A percentile compares a stretch with the other conserved stretches of the same genome.
phyloP scores from a whole-genome alignment of 176 grass and related monocot species.

The Zoysia pacifica region DNA sequence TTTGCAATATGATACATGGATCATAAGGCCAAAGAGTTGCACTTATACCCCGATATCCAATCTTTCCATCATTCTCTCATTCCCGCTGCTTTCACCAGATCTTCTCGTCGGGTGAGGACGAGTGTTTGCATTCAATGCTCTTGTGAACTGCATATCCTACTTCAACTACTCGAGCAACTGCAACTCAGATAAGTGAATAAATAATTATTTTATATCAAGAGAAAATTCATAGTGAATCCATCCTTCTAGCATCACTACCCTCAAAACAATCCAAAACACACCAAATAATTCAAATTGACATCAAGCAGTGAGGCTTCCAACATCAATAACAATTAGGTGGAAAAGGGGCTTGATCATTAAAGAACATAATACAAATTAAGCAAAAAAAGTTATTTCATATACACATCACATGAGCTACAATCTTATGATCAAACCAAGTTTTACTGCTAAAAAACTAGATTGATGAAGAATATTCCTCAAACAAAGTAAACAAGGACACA shows the following conservation, averaged over 20 bases:
- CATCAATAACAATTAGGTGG: not conserved
- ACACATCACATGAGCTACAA: not conserved
- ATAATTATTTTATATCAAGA: constrained; percentile 23
- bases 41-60: constrained; percentile 39
- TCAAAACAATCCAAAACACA: not conserved
- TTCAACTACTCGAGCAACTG: constrained; percentile 4
- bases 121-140: constrained; percentile 45
- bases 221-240: not conserved
- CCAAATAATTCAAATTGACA: not conserved
- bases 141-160: constrained; percentile 47
- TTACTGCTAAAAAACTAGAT: not conserved
- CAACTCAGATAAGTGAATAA: constrained; percentile 8
- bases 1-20: not conserved
- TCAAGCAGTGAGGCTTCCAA: not conserved
- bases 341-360: not conserved
- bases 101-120: constrained; percentile 23
- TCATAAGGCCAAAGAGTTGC: not conserved
- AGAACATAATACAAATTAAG: not conserved
- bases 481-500: not conserved
- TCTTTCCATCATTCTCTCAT: constrained; percentile 33
- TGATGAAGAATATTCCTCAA: not conserved
- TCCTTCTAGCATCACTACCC: not conserved
- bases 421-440: constrained; percentile 2
- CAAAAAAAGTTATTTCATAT: not conserved
- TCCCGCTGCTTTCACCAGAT: constrained; percentile 30